These are phyloP conservation scores for Oidium heveae DNA, from an alignment of 2,329 filamentous ascomycete species.

Conservation along the genomic window DNA sequence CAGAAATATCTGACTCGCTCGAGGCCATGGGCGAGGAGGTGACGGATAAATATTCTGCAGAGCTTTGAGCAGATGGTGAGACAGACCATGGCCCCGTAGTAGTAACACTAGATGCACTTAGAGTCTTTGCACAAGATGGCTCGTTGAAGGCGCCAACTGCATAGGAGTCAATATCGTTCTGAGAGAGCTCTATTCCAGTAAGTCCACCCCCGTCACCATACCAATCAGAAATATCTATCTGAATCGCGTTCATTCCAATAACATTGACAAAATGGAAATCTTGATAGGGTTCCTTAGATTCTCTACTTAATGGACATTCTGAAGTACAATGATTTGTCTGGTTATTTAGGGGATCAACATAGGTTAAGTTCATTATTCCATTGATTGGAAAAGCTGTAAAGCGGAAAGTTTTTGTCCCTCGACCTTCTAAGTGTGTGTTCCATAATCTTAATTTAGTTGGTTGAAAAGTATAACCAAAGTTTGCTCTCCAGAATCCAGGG, in stretches of 20 bases:
- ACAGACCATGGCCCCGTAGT: conserved; percentile 49
- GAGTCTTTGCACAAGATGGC: conserved; percentile 45
- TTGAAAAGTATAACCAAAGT: conserved; percentile 60
- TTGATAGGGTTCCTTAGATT: conserved; percentile 41
- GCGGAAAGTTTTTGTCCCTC: conserved; percentile 70
- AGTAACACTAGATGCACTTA: conserved; percentile 39
- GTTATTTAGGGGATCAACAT: conserved; percentile 49
- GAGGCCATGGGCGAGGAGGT: conserved; percentile 34
- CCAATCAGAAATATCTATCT: conserved; percentile 64
- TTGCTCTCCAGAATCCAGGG: conserved; percentile 60
- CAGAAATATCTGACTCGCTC: conserved; percentile 31
- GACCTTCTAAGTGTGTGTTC: conserved; percentile 64
- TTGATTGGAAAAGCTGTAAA: conserved; percentile 66
- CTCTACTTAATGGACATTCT: conserved; percentile 58
- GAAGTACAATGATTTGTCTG: conserved; percentile 49
- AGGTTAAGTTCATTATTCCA: conserved; percentile 92
- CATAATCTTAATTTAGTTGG: conserved; percentile 71
- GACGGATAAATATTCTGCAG: conserved; percentile 46
- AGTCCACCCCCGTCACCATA: conserved; percentile 71
- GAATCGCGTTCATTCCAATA: conserved; percentile 71
- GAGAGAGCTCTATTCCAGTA: conserved; percentile 63
- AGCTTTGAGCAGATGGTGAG: conserved; percentile 41
- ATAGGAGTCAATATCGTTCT: conserved; percentile 65
- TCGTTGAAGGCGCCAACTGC: conserved; percentile 77
- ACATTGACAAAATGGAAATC: conserved; percentile 79